Percentiles rank a stretch among this genome's conserved stretches.
Evolutionary conservation across 1,284 basidiomycete genomes (phyloP).

Genomic region (Rhodotorula sp.): DNA sequence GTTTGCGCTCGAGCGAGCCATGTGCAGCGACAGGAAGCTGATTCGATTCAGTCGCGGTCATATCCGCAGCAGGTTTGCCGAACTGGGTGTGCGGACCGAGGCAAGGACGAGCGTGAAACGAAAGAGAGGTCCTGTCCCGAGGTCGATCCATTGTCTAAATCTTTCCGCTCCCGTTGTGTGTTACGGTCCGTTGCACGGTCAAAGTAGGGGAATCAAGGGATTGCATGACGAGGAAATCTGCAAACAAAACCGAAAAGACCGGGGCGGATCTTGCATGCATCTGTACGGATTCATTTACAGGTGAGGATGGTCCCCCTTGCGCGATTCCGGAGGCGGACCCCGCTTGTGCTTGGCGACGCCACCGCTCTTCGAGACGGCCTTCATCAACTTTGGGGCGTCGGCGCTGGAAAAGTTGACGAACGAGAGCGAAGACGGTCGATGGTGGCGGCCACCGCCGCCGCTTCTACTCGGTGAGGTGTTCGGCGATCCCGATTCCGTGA

Average conservation of each 20-base stretch:
- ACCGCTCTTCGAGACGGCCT: background rate
- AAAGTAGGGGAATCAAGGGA: too few relatives aligned
- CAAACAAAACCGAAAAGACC: too few relatives aligned
- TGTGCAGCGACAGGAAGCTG: background rate
- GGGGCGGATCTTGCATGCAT: too few relatives aligned
- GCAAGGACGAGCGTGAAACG: too few relatives aligned
- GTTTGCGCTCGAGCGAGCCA: background rate
- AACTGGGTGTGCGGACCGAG: background rate
- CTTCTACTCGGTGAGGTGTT: too few relatives aligned
- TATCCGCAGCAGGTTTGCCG: background rate
- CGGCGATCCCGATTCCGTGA: background rate
- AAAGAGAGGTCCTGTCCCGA: background rate
- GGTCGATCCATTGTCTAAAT: too few relatives aligned
- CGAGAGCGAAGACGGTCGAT: constrained; percentile 6
- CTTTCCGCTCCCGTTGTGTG: too few relatives aligned
- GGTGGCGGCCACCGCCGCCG: constrained; percentile 1
- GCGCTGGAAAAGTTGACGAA: constrained; percentile 45
- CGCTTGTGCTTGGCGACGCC: background rate
- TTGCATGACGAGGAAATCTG: too few relatives aligned
- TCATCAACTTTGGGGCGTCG: constrained; percentile 41
- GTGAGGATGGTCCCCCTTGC: constrained; percentile 10
- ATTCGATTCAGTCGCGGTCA: background rate
- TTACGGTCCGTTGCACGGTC: too few relatives aligned
- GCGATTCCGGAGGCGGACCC: constrained; percentile 22
- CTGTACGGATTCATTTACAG: too few relatives aligned